Conservation (phyloP, 2,329 filamentous ascomycete genomes). For the Ophiostoma tasmaniense region DNA sequence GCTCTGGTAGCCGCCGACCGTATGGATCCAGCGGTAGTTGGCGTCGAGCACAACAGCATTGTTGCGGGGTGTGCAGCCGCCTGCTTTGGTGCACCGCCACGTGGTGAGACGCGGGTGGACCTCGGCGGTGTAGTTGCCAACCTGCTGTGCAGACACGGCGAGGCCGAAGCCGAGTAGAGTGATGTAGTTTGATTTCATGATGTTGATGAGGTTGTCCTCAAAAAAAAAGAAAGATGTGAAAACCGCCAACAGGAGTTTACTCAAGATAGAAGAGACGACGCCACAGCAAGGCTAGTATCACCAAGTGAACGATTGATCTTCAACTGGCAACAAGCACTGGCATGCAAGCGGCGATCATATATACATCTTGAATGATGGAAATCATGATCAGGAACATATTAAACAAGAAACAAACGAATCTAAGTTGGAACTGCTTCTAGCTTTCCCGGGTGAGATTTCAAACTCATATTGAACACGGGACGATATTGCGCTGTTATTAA, state of each 20-base stretch:
- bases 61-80: slow-evolving; percentile 6
- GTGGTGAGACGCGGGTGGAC: slow-evolving; percentile 9
- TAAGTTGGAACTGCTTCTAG: no score
- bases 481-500: not conserved
- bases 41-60: slow-evolving; percentile 39
- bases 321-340: not conserved
- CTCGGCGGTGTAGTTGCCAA: slow-evolving; percentile 6
- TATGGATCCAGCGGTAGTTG: slow-evolving; percentile 52
- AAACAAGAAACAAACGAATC: not conserved
- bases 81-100: slow-evolving; percentile 8
- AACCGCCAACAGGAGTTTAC: no score
- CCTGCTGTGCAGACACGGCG: slow-evolving; percentile 1
- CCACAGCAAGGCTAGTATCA: not conserved
- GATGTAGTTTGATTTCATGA: not conserved
- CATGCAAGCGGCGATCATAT: not conserved
- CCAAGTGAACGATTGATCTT: not conserved
- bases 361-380: not conserved
- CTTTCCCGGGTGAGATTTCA: no score
- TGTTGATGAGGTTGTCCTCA: not conserved
- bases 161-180: not conserved
- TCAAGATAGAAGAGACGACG: not conserved
- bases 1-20: slow-evolving; percentile 37
- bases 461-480: not conserved
- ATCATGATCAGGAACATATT: not conserved
- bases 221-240: no score